Evolutionary conservation across 2,329 filamentous ascomycete genomes (phyloP), one percentile per base, ranked within the genome.

Genomic region (Ceratocystis diversiconidia): DNA sequence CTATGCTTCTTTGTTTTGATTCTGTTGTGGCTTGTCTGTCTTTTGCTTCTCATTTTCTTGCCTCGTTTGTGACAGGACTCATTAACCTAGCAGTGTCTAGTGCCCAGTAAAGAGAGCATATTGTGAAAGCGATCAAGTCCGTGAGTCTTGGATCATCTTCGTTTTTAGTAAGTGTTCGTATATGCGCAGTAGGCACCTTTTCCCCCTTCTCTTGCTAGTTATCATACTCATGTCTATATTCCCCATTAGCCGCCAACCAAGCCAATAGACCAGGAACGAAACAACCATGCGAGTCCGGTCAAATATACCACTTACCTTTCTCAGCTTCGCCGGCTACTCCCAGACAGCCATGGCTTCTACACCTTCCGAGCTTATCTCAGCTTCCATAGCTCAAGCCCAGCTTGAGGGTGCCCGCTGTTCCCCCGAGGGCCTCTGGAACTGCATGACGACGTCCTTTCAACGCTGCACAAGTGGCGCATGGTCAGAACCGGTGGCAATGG

Each of bases 361-460:
- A 6, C 17, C 41, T 19, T 19, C 17, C 2, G 41, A 52, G 48
- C 22, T 52, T 15, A 52, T 12, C 3, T 52, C 48, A 8, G 19
- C 12, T 15, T 12, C 48, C 48, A 28, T 7, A 19, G 48, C 22
- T n/a, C 71, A 72, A n/a, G 69, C 70, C 15, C 71, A 75, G 67
- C 67, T 72, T 12, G 71, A 70, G 2, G 78, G 78, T 22, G 72
- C 76, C 1, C 69, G 71, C 3, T 82, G 80, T 71, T 71, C 72
- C 10, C 70, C 73, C 12, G 79, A 82, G 67, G 80, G 80, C n/a
- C 76, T 77, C 68, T 82, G 80, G 80, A 80, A 82, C 72, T 82
- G 80, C 73, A 77, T 82, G 73, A 75, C 73, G 0, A 72, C 69
- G 22, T 74, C 73, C 43, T 82, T 78, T 73, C 80, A 82, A 72